A percentile compares a stretch with the other conserved stretches of the same genome.
phyloP scores from a whole-genome alignment of 2,329 filamentous ascomycete genomes.

The Penicillium sp. region DNA sequence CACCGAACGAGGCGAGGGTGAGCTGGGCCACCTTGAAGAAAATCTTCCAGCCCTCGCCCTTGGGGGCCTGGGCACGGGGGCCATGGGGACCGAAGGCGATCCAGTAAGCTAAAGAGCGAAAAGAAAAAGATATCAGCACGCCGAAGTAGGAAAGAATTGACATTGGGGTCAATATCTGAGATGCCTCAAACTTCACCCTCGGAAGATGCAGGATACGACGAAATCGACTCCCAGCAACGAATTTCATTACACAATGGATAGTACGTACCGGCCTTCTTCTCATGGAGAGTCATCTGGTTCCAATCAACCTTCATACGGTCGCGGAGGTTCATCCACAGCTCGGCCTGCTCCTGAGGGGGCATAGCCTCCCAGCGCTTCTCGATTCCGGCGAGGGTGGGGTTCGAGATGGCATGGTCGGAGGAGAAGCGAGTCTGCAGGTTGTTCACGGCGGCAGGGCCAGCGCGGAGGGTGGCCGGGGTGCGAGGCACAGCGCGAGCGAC shows the following conservation, averaged over 20 bases:
- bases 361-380: slow-evolving; percentile 99
- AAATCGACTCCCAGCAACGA: not conserved
- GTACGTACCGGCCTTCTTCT: slow-evolving; percentile 97
- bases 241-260: not conserved
- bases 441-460: slow-evolving; percentile 39
- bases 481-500: slow-evolving; percentile 46
- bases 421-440: slow-evolving; percentile 54
- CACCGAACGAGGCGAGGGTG: slow-evolving; percentile 61
- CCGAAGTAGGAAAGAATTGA: not conserved
- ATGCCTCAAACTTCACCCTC: slow-evolving; percentile 10
- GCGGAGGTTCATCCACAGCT: slow-evolving; percentile 96
- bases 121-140: slow-evolving; percentile 19
- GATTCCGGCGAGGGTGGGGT: slow-evolving; percentile 95
- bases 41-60: slow-evolving; percentile 80
- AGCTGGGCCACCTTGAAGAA: slow-evolving; percentile 70
- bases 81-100: slow-evolving; percentile 97
- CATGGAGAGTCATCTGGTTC: slow-evolving; percentile 89
- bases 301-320: slow-evolving; percentile 99
- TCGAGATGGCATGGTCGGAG: slow-evolving; percentile 90
- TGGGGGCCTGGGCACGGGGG: slow-evolving; percentile 76
- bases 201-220: slow-evolving; percentile 18
- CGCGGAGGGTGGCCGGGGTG: slow-evolving; percentile 41
- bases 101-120: slow-evolving; percentile 75
- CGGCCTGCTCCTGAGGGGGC: slow-evolving; percentile 98
- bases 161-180: not conserved